These are phyloP conservation scores for Physcomitrellopsis africana DNA, from an alignment of 225 moss, liverwort and hornwort genomes.

Conservation along the genomic window DNA sequence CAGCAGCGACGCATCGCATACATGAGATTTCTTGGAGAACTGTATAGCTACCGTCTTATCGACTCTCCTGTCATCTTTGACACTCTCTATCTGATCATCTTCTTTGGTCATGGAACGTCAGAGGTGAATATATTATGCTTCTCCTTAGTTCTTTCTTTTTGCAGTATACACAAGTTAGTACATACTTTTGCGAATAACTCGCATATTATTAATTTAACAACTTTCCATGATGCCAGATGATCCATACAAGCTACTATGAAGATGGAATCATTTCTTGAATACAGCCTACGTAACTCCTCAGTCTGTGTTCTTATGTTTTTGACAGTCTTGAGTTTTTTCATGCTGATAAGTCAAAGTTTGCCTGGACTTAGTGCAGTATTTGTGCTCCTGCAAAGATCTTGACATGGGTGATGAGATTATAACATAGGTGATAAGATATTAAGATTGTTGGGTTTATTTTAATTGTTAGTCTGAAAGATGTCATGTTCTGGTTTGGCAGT, in stretches of 20 bases:
- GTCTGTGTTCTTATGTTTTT: constrained; percentile 12
- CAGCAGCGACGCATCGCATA: constrained; percentile 98
- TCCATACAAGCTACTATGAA: constrained; percentile 8
- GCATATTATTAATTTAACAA: not conserved
- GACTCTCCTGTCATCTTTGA: constrained; percentile 99
- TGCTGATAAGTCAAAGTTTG: not conserved
- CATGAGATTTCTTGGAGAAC: constrained; percentile 97
- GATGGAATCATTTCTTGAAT: constrained; percentile 21
- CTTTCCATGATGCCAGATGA: constrained; percentile 8
- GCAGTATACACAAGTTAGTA: constrained; percentile 7
- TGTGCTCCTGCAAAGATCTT: constrained; percentile 13
- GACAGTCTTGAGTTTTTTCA: not conserved
- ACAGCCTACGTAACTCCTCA: not conserved
- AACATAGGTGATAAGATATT: not conserved
- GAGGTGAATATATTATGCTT: constrained; percentile 45
- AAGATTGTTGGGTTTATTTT: not conserved
- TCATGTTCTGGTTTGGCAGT: not conserved
- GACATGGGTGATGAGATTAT: not conserved
- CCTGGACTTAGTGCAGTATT: constrained; percentile 6
- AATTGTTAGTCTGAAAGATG: not conserved
- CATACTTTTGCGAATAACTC: not conserved
- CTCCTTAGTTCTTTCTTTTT: constrained; percentile 9
- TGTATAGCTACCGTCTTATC: constrained; percentile 95
- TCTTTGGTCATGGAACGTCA: constrained; percentile 84
- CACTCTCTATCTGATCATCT: constrained; percentile 91